Evolutionary conservation across 1,284 basidiomycete genomes (phyloP), one percentile per base, ranked within the genome.

Genomic region (Marasmius fiardii): DNA sequence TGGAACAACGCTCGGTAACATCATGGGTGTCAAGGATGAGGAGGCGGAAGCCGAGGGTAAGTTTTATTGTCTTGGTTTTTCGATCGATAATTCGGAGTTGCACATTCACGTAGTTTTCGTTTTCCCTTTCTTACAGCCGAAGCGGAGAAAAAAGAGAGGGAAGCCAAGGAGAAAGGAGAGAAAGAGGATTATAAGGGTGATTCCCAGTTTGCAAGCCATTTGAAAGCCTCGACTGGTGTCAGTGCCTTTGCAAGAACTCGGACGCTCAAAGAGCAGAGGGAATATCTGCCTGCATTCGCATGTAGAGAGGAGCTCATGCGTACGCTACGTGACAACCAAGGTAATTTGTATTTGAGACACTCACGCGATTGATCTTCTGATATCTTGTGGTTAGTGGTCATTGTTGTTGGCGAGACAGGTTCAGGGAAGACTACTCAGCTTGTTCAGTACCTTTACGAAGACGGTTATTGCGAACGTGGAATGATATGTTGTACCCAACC

Each of bases 211-310:
- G 94, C 96, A 6, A 82, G 82, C 3, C 96, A 99, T 74, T 71
- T 99, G 61, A 92, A 94, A 72, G 75, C 84, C 28, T 77, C 85
- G 2, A 72, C 86, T 35, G 92, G 94, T 21, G 88, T 88, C 4
- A 95, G 92, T 62, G 80, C 81, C 4, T 98, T 98, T 66, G 86
- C 95, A 11, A 88, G 80, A 60, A 86, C 69, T 12, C 83, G 95
- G 63, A 95, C 94, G 0, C 74, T 99, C 52, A 95, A 93, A 66
- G 89, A 99, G 71, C 97, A 99, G 69, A 74, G 97, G 61, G 96
- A 99, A 70, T 99, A 95, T 70, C 78, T 99, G 12, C 97, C 97
- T 1, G 97, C 97, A 0, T 99, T 99, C 71, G 97, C 97, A 3
- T 97, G 95, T 65, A 84, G 97, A 43, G 96, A 99, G 66, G 94